A percentile compares a stretch with the other conserved stretches of the same genome.
phyloP scores from a whole-genome alignment of 495 filamentous ascomycete species.

The Entonaema liquescens region DNA sequence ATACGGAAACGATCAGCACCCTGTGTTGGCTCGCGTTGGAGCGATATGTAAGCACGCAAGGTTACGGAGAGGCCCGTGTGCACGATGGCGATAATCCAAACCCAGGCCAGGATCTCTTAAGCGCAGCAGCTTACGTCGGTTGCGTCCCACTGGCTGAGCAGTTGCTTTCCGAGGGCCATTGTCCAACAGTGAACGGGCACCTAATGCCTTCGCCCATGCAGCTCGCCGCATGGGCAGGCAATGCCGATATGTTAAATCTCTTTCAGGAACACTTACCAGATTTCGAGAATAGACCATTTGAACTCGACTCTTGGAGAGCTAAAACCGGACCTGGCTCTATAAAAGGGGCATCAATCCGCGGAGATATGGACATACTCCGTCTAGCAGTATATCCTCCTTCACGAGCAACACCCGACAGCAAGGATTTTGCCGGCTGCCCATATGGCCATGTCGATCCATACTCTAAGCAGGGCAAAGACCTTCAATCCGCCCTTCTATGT shows the following conservation, averaged over 20 bases:
- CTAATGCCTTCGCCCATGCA: background rate
- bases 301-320: background rate
- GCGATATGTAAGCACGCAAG: background rate
- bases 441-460: background rate
- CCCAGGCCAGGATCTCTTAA: background rate
- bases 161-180: background rate
- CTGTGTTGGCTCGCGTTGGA: background rate
- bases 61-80: background rate
- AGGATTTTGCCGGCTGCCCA: background rate
- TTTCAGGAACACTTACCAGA: background rate
- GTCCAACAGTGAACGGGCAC: background rate
- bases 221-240: conserved; percentile 7
- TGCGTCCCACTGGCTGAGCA: background rate
- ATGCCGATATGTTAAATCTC: conserved; percentile 5
- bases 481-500: background rate
- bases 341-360: background rate
- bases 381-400: background rate
- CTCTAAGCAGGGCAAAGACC: background rate
- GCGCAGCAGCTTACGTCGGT: background rate
- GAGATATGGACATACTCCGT: background rate
- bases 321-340: background rate
- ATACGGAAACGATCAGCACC: background rate
- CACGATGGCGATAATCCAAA: background rate
- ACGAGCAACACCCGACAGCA: background rate
- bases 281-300: background rate